Conservation (phyloP, 805 yeast species). For the Starmerella davenportii region DNA sequence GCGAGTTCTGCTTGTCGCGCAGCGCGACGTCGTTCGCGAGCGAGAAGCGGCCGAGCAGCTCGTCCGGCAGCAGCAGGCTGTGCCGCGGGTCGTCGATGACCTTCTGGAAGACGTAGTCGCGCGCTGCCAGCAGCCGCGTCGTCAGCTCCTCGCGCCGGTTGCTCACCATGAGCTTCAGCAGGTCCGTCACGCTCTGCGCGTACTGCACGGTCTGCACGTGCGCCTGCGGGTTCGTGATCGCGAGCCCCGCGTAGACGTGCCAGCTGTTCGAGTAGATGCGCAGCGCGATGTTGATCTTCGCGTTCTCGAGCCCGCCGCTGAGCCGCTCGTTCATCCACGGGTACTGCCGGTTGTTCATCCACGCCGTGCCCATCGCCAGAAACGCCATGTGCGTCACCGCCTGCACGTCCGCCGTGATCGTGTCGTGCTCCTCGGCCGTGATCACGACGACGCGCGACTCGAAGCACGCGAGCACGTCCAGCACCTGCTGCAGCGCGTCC, state of each 20-base stretch:
- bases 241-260: constrained; percentile 97
- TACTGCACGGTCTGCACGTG: constrained; percentile 82
- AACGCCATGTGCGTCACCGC: constrained; percentile 98
- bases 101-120: constrained; percentile 57
- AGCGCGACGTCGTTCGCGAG: constrained; percentile 44
- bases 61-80: constrained; percentile 53
- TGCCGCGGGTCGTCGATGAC: constrained; percentile 31
- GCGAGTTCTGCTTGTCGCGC: constrained; percentile 56
- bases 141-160: constrained; percentile 41
- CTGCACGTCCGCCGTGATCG: constrained; percentile 93
- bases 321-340: constrained; percentile 79
- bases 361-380: constrained; percentile 89
- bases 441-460: constrained; percentile 60
- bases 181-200: constrained; percentile 63
- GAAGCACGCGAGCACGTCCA: constrained; percentile 47
- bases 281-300: constrained; percentile 80
- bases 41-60: constrained; percentile 64
- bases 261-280: constrained; percentile 85
- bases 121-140: constrained; percentile 46
- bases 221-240: constrained; percentile 88
- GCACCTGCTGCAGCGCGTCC: constrained; percentile 39
- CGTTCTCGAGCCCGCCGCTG: constrained; percentile 91
- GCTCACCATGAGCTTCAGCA: constrained; percentile 68
- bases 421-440: constrained; percentile 78
- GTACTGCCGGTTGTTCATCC: constrained; percentile 65